Base-by-base conservation (phyloP, 441 rosid genomes). In the Brassica hybrid region DNA sequence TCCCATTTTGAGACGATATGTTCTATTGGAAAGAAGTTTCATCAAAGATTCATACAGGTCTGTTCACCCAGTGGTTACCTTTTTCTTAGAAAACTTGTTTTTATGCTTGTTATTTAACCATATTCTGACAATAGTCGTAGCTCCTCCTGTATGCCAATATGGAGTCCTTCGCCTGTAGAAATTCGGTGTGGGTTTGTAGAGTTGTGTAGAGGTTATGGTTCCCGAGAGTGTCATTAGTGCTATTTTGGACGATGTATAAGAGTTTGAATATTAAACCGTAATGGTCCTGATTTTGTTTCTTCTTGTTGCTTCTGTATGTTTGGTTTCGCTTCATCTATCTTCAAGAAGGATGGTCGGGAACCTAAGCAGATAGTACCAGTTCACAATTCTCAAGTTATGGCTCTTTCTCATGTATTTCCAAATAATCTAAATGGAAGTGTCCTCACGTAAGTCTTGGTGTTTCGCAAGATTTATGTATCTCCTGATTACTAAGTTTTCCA, bases 1-100 rank as follows among this genome's bases (percentile, higher is more conserved):
- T 92, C 96, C 79, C 99, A 93, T 87, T 95, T 95, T 84, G 95
- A 93, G 75, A 90, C 86, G 76, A 95, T 95, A 72, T 88, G 90
- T 68, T 71, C 67, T 70, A 87, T 93, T 70, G 94, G 92, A 64
- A 88, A 91, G 81, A 95, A 87, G 80, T 88, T 85, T 68, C 92
- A 84, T 57, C 79, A 74, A 58, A 66, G 82, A 67, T 82, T 83
- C 85, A 81, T 62, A 81, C 99, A 91, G 99, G 99, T 94, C 78
- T 69, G 85, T 77, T 79, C 43, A 58, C 58, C 48, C 21, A 67
- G 7, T 59, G 34, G 27, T 41, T 59, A 5, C 59, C 11, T 27
- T 57, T 65, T 57, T 32, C 9, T 56, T 50, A 16, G 71, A 21
- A 70, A 70, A 57, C 36, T 70, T 13, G 43, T 41, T 60, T 60